These are phyloP conservation scores for Withania somnifera DNA, from an alignment of 305 asterid genomes.

Conservation along the genomic window DNA sequence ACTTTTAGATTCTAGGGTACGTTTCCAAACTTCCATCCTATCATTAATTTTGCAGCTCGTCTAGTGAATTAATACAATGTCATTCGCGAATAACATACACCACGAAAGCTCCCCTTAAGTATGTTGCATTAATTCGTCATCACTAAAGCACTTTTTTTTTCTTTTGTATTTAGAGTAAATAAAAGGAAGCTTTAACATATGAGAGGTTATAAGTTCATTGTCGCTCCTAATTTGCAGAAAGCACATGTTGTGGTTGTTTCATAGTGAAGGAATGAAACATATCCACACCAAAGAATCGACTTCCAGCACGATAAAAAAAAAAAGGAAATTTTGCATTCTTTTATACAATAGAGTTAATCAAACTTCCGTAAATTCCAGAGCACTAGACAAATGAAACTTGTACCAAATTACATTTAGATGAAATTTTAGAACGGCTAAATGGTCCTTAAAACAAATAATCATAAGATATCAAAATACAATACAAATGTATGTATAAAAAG, in stretches of 20 bases:
- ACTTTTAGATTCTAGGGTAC: neutral
- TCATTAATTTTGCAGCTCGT: neutral
- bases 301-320: neutral
- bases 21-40: neutral
- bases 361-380: neutral
- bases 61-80: neutral
- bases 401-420: neutral
- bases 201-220: neutral
- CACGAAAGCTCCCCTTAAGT: neutral
- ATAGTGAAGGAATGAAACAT: neutral
- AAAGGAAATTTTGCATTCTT: neutral
- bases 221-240: neutral
- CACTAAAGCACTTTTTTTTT: neutral
- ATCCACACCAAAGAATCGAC: neutral
- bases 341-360: neutral
- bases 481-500: too few relatives aligned
- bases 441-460: too few relatives aligned
- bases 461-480: too few relatives aligned
- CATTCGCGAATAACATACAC: neutral
- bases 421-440: too few relatives aligned
- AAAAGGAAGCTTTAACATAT: neutral
- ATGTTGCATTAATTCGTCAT: neutral
- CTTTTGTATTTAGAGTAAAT: neutral
- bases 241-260: neutral
- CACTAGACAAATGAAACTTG: neutral